A percentile compares a stretch with the other conserved stretches of the same genome.
phyloP scores from a whole-genome alignment of 345 rosid species.

The Eucalyptus coolabah region DNA sequence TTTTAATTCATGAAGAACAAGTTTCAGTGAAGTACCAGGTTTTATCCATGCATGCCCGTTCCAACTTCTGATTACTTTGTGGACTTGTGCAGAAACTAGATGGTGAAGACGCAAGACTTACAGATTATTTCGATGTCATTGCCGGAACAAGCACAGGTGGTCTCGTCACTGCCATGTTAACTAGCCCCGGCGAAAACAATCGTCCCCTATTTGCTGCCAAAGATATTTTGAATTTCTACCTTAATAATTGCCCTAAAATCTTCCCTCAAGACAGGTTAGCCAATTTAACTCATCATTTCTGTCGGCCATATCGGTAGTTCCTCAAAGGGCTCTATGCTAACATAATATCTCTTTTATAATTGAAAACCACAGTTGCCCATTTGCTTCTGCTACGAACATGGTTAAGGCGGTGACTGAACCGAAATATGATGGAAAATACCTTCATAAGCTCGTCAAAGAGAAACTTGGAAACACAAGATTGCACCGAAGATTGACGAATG shows the following conservation, averaged over 20 bases:
- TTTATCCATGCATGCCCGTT: neutral
- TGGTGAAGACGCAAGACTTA: constrained; percentile 17
- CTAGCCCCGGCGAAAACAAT: constrained; percentile 9
- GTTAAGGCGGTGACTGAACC: constrained; percentile 7
- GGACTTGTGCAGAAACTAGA: constrained; percentile 9
- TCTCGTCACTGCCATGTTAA: constrained; percentile 23
- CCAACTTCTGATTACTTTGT: neutral
- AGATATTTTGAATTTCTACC: constrained; percentile 10
- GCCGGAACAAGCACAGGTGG: constrained; percentile 30
- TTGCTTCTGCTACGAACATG: neutral
- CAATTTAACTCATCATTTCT: neutral
- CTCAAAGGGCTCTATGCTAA: neutral
- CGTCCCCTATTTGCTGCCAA: constrained; percentile 28
- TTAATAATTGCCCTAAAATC: constrained; percentile 6
- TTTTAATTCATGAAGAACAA: neutral
- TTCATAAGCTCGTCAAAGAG: constrained; percentile 5
- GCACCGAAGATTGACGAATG: constrained; percentile 12
- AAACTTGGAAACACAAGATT: constrained; percentile 5
- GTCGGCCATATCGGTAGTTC: neutral
- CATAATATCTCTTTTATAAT: neutral
- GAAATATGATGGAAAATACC: constrained; percentile 11
- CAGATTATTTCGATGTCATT: constrained; percentile 17
- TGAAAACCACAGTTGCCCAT: neutral
- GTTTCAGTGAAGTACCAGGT: neutral
- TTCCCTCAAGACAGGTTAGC: constrained; percentile 7